Conservation (phyloP, 176 grass and related monocot genomes). For the Cocos nucifera region DNA sequence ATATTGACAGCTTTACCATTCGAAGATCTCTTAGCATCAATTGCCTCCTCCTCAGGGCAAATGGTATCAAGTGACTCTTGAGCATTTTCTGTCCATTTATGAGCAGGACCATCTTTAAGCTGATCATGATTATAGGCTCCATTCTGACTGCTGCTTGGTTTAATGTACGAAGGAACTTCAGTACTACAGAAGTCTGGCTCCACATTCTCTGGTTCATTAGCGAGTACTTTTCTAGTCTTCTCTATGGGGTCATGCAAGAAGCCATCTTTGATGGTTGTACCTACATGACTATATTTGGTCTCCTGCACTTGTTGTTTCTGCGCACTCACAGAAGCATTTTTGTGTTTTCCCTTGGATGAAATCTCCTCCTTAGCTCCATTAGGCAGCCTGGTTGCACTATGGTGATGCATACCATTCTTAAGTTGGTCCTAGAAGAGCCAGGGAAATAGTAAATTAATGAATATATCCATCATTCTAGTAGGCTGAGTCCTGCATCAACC, state of each 20-base stretch:
- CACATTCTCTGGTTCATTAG: slow-evolving; percentile 31
- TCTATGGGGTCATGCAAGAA: slow-evolving; percentile 1
- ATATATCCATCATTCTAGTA: too few species aligned
- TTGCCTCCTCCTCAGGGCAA: slow-evolving; percentile 28
- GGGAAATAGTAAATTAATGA: background rate
- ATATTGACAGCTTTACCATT: slow-evolving; percentile 45
- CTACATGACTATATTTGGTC: slow-evolving; percentile 64
- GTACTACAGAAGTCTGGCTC: slow-evolving; percentile 10
- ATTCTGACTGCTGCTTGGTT: slow-evolving; percentile 15
- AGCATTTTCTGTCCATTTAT: slow-evolving; percentile 20
- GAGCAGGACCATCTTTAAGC: slow-evolving; percentile 17
- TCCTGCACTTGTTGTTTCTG: slow-evolving; percentile 41
- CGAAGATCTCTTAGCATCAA: slow-evolving; percentile 21
- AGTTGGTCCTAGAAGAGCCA: slow-evolving; percentile 18
- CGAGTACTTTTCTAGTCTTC: slow-evolving; percentile 30
- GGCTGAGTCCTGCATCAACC: too few species aligned
- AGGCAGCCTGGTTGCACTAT: background rate
- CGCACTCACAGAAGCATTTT: slow-evolving; percentile 16
- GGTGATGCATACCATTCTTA: slow-evolving; percentile 2
- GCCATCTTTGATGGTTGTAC: slow-evolving; percentile 32
- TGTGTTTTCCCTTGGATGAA: slow-evolving; percentile 20
- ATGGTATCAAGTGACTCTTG: slow-evolving; percentile 40
- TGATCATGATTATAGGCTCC: too few species aligned
- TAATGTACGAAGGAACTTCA: slow-evolving; percentile 14
- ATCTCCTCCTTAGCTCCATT: slow-evolving; percentile 4